phyloP scores from a whole-genome alignment of 2,329 filamentous ascomycete species.

The Xylariaceae sp. region DNA sequence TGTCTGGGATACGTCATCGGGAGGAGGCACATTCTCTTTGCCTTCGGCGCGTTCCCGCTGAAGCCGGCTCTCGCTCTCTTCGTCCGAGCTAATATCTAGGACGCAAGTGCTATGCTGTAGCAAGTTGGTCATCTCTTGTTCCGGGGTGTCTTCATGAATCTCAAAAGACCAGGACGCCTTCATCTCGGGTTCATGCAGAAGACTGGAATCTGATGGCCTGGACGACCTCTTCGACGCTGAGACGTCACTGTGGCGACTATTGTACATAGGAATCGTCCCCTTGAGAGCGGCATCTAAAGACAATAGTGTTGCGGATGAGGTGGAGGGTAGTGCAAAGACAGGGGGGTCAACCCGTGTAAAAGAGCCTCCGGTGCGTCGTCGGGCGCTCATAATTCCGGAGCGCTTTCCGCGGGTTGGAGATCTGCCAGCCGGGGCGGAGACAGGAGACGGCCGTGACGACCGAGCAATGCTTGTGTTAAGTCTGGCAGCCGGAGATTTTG shows the following conservation, averaged over 20 bases:
- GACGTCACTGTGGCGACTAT: slow-evolving; percentile 35
- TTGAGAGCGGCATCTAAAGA: slow-evolving; percentile 79
- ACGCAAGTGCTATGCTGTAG: slow-evolving; percentile 86
- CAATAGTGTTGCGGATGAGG: slow-evolving; percentile 59
- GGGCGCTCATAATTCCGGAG: slow-evolving; percentile 60
- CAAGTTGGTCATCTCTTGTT: slow-evolving; percentile 86
- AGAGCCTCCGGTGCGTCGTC: slow-evolving; percentile 58
- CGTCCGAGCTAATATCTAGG: slow-evolving; percentile 85
- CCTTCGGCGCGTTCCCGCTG: slow-evolving; percentile 50
- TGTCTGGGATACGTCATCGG: slow-evolving; percentile 58
- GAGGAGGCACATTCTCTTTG: slow-evolving; percentile 90
- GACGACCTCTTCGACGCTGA: slow-evolving; percentile 21
- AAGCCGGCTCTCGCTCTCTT: slow-evolving; percentile 59
- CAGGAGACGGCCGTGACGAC: slow-evolving; percentile 50
- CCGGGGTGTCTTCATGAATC: slow-evolving; percentile 86
- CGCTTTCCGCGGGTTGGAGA: slow-evolving; percentile 70
- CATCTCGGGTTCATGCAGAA: slow-evolving; percentile 41
- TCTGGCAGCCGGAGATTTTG: slow-evolving; percentile 47
- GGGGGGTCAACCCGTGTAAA: slow-evolving; percentile 69
- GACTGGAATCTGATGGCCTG: slow-evolving; percentile 27
- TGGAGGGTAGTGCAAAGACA: slow-evolving; percentile 44
- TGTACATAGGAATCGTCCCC: slow-evolving; percentile 64
- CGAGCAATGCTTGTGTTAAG: slow-evolving; percentile 40
- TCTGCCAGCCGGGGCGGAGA: slow-evolving; percentile 69
- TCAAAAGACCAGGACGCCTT: slow-evolving; percentile 81